Evolutionary conservation across 768 basidiomycete genomes (phyloP).

Genomic region (Strobilomyces echinocephalus): DNA sequence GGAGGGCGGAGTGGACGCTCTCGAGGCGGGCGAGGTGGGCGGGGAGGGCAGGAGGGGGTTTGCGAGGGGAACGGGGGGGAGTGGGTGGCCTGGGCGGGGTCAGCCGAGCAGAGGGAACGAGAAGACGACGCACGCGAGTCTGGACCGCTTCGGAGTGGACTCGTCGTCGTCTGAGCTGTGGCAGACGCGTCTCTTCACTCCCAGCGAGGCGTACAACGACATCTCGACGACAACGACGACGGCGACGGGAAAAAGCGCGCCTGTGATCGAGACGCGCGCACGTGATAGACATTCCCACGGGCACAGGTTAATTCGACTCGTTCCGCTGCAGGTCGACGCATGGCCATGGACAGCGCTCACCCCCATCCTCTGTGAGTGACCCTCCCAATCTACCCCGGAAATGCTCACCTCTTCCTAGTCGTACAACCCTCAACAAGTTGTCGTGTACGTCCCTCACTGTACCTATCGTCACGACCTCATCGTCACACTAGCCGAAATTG

Average conservation of each 20-base stretch:
- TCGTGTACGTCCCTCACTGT: conserved; percentile 5
- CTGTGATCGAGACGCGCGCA: conserved; percentile 14
- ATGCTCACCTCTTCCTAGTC: conserved; percentile 3
- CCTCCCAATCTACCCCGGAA: too few species aligned
- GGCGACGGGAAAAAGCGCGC: neutral
- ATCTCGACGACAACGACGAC: neutral
- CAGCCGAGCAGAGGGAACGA: neutral
- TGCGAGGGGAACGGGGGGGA: conserved; percentile 44
- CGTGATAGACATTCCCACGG: conserved; percentile 27
- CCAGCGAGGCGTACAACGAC: conserved; percentile 36
- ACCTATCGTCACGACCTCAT: neutral
- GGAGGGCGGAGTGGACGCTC: conserved; percentile 62
- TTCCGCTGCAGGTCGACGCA: neutral
- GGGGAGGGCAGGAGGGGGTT: conserved; percentile 39
- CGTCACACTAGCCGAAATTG: conserved; percentile 27
- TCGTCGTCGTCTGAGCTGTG: conserved; percentile 52
- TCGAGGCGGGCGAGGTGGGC: conserved; percentile 56
- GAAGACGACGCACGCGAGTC: conserved; percentile 41
- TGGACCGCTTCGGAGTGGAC: conserved; percentile 61
- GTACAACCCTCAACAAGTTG: neutral
- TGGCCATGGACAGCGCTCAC: neutral
- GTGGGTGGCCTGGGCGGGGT: conserved; percentile 48
- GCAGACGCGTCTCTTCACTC: conserved; percentile 64
- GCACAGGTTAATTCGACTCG: too few species aligned
- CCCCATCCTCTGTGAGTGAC: conserved; percentile 15